A percentile compares a stretch with the other conserved stretches of the same genome.
Evolutionary conservation across 352 stramenopile genomes (phyloP).

Genomic region (Lagenidium giganteum): DNA sequence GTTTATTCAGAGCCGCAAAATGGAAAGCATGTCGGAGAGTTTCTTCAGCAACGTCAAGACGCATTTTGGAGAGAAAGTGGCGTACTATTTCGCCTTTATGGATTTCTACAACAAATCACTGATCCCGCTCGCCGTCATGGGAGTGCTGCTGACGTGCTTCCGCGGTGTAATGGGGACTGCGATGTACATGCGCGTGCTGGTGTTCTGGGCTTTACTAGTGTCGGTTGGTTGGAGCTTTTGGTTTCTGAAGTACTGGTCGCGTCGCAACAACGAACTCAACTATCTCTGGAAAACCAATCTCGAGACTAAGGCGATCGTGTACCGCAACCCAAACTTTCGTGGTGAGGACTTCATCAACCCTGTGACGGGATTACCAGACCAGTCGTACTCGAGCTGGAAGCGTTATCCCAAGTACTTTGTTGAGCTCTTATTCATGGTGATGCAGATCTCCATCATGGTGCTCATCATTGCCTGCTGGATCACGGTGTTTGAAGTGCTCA

Average conservation of each 20-base stretch:
- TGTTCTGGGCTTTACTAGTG: slow-evolving; percentile 66
- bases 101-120: slow-evolving; percentile 86
- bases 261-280: slow-evolving; percentile 71
- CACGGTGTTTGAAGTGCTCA: slow-evolving; percentile 69
- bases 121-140: slow-evolving; percentile 68
- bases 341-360: slow-evolving; percentile 55
- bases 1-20: slow-evolving; percentile 63
- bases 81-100: slow-evolving; percentile 85
- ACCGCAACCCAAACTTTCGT: slow-evolving; percentile 67
- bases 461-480: slow-evolving; percentile 81
- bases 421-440: slow-evolving; percentile 57
- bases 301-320: slow-evolving; percentile 61
- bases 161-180: slow-evolving; percentile 51
- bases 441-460: slow-evolving; percentile 86
- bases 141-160: slow-evolving; percentile 62
- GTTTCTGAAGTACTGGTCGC: slow-evolving; percentile 75
- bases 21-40: slow-evolving; percentile 52
- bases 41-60: slow-evolving; percentile 61
- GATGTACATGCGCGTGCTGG: slow-evolving; percentile 81
- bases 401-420: slow-evolving; percentile 69
- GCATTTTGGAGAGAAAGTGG: slow-evolving; percentile 82
- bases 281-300: slow-evolving; percentile 67
- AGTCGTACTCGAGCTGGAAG: slow-evolving; percentile 74
- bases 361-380: slow-evolving; percentile 50
- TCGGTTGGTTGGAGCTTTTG: slow-evolving; percentile 82